Evolutionary conservation across 345 rosid species (phyloP), one percentile per base, ranked within the genome.

Genomic region (Acer saccharum): DNA sequence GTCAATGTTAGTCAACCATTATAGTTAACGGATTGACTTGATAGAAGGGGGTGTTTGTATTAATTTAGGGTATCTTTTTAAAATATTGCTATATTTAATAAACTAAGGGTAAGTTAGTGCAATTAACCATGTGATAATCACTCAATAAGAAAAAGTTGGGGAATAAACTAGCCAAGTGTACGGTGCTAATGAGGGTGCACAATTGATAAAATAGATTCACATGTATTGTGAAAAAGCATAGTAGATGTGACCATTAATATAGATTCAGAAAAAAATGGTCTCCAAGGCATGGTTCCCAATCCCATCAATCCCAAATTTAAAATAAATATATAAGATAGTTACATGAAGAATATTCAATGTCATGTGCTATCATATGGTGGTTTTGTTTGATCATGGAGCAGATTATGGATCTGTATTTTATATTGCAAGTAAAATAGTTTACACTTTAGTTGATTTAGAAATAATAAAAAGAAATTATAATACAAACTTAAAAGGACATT

Each of bases 351-450:
- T 35, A 46, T 48, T 21, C 52, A 9, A 39, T 60, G 76, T 18
- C 76, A 61, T 62, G 76, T 73, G 76, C 68, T 8, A 5, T 62
- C 35, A 5, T 18, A 29, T 18, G 17, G 48, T 55, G 64, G n/a
- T 52, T 52, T 52, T 52, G 57, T 57, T 50, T 57, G 10, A 55
- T 57, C 65, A 18, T 35, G 65, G 50, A n/a, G 43, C 41, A 57
- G 39, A 39, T 61, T 1, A 73, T 71, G 75, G 65, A 10, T 13
- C 17, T 5, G n/a, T 14, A 4, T 17, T 52, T 52, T 52, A 4
- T 52, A 14, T 52, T 16, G 57, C n/a, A 52, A 52, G n/a, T 52
- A 52, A 14, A 52, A 46, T 52, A 52, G 10, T 52, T 52, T 52
- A 52, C 55, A 50, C 39, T 32, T 32, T 32, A 4, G 39, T 32